Evolutionary conservation across 2,329 filamentous ascomycete genomes (phyloP).

Genomic region (Cladophialophora psammophila): DNA sequence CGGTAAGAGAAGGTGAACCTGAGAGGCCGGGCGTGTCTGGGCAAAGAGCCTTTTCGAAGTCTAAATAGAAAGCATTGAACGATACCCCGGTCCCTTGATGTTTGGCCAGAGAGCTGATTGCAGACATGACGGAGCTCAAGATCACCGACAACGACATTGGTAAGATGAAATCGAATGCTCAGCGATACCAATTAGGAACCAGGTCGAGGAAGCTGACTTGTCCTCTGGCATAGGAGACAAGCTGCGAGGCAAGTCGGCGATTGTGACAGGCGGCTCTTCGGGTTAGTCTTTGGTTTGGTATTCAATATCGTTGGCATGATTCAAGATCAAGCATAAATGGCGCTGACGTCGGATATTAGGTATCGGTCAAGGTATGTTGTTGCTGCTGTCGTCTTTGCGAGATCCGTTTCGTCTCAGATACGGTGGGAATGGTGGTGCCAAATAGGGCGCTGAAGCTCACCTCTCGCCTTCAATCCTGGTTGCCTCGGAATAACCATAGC

Average conservation of each 20-base stretch:
- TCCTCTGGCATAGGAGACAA: not conserved
- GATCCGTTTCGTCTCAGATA: not conserved
- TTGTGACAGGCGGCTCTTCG: not conserved
- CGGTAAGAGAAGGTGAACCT: not conserved
- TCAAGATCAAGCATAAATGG: no score
- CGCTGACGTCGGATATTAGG: not conserved
- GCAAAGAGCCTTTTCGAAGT: not conserved
- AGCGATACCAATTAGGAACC: not conserved
- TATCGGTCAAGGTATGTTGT: constrained; percentile 1
- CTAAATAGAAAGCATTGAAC: not conserved
- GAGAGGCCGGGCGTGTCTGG: not conserved
- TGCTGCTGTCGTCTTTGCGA: not conserved
- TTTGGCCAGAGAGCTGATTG: not conserved
- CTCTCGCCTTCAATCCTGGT: not conserved
- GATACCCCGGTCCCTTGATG: not conserved
- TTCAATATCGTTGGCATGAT: not conserved
- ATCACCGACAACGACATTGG: constrained; percentile 1
- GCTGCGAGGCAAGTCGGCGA: not conserved
- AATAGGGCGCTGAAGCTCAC: not conserved
- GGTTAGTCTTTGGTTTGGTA: constrained; percentile 1
- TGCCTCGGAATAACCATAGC: not conserved
- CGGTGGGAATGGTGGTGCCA: not conserved
- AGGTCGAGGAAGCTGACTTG: constrained; percentile 1
- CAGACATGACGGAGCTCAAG: constrained; percentile 1
- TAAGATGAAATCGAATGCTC: not conserved